Evolutionary conservation across 306 rosid genomes (phyloP), one percentile per base, ranked within the genome.

Genomic region (Pueraria montana): DNA sequence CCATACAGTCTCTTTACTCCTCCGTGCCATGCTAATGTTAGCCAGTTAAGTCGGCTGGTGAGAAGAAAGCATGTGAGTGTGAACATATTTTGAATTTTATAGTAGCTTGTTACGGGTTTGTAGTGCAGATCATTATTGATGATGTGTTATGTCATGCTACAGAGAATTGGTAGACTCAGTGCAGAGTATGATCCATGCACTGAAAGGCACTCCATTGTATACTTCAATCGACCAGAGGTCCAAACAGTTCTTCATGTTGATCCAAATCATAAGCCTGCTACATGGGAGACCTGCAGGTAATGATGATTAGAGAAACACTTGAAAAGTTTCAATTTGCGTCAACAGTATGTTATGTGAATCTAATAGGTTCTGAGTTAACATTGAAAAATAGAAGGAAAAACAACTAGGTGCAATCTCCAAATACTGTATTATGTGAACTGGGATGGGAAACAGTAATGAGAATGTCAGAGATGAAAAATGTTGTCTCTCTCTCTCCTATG

Each of bases 221-320:
- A 91, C 90, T 95, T 93, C 90, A 95, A 95, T 85, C 90, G 49
- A 74, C 97, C 93, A 0, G 90, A 91, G 87, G 98, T 95, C 74
- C 97, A 95, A 75, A 84, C 14, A 71, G 85, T 74, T 42, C 97
- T 95, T 84, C 95, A 93, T 72, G 94, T 93, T 52, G 90, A 95
- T 86, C 87, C 80, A 23, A 18, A 36, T 74, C 84, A 82, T 62
- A 87, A 89, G 20, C 97, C 98, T 66, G 72, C 86, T 52, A 79
- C 64, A 87, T 95, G 98, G 98, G 86, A 69, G 45, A 84, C 98
- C 71, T 95, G 98, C 96, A 93, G 96, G 98, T 95, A 89, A 56
- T 30, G 74, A 52, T 81, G 26, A 43, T 53, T 34, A 34, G 24
- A 52, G 18, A 73, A 75, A 32, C 46, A 64, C 46, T 64, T 32